Percentiles rank a stretch among this genome's conserved stretches.
Evolutionary conservation across 2,329 filamentous ascomycete genomes (phyloP).

Genomic region (Penicillium sp.): DNA sequence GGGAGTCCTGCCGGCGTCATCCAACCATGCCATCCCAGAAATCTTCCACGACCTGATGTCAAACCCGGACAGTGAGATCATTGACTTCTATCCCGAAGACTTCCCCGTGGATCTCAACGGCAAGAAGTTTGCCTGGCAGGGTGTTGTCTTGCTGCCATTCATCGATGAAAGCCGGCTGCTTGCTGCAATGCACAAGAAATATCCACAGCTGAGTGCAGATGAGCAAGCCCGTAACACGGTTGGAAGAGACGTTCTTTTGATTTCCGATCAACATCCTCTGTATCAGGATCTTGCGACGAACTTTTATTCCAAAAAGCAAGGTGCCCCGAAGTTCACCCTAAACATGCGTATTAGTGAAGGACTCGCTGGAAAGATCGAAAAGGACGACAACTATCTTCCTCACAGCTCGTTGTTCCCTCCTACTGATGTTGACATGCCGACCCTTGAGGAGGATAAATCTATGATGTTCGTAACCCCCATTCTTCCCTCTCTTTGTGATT

Average conservation of each 20-base stretch:
- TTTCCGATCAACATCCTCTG: conserved; percentile 78
- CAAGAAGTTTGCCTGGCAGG: conserved; percentile 98
- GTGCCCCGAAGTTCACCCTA: conserved; percentile 62
- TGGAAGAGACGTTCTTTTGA: conserved; percentile 75
- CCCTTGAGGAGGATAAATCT: conserved; percentile 79
- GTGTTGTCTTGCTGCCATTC: conserved; percentile 87
- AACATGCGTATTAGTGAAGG: conserved; percentile 73
- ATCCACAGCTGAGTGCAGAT: conserved; percentile 71
- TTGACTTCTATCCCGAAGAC: conserved; percentile 95
- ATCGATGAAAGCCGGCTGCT: conserved; percentile 89
- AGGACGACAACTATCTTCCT: conserved; percentile 78
- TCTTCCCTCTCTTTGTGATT: conserved; percentile 4
- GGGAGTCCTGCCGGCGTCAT: conserved; percentile 92
- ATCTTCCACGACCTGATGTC: conserved; percentile 91
- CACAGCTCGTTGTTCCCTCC: conserved; percentile 78
- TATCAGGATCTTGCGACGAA: conserved; percentile 80
- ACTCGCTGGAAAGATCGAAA: conserved; percentile 73
- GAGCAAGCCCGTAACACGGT: conserved; percentile 74
- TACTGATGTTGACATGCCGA: conserved; percentile 67
- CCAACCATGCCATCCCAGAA: conserved; percentile 82
- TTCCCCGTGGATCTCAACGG: conserved; percentile 93
- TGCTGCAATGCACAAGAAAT: conserved; percentile 75
- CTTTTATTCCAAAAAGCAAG: conserved; percentile 90
- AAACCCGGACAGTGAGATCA: conserved; percentile 80
- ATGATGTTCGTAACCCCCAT: conserved; percentile 61